phyloP scores from a whole-genome alignment of 495 filamentous ascomycete species.

The Terfezia claveryi region DNA sequence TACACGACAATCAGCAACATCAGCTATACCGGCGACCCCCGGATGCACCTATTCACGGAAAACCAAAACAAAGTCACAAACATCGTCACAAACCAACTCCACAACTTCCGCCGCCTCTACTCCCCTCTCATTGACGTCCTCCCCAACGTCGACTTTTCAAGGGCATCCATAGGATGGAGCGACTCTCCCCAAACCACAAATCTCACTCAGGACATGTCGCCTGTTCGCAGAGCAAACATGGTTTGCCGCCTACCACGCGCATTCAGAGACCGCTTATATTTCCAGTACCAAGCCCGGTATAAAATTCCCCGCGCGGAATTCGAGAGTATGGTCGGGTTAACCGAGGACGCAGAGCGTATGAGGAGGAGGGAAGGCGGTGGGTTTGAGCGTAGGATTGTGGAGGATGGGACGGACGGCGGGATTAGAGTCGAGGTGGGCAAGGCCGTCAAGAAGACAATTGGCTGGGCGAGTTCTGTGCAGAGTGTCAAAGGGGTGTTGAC shows the following conservation, averaged over 20 bases:
- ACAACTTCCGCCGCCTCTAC: constrained; percentile 78
- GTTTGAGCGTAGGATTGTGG: constrained; percentile 68
- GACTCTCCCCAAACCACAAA: constrained; percentile 34
- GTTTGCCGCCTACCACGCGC: constrained; percentile 71
- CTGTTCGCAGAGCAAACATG: constrained; percentile 77
- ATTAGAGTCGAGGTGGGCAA: constrained; percentile 42
- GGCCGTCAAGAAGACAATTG: constrained; percentile 66
- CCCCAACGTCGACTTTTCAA: constrained; percentile 55
- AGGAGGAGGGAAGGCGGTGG: constrained; percentile 53
- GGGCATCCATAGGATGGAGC: constrained; percentile 16
- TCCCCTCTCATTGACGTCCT: constrained; percentile 69
- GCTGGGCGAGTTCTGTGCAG: constrained; percentile 75
- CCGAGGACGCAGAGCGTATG: constrained; percentile 47
- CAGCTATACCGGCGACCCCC: constrained; percentile 82
- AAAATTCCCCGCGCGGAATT: constrained; percentile 67
- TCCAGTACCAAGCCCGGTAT: constrained; percentile 78
- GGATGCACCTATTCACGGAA: constrained; percentile 72
- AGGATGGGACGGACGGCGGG: constrained; percentile 33
- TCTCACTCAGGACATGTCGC: constrained; percentile 77
- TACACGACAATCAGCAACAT: constrained; percentile 79
- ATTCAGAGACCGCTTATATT: constrained; percentile 78
- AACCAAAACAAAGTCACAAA: constrained; percentile 84
- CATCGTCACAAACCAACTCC: constrained; percentile 75
- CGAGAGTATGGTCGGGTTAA: constrained; percentile 59
- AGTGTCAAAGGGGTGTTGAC: constrained; percentile 62